These are phyloP conservation scores for Ogataea ganodermae DNA, from an alignment of 805 yeast species.

Conservation along the genomic window DNA sequence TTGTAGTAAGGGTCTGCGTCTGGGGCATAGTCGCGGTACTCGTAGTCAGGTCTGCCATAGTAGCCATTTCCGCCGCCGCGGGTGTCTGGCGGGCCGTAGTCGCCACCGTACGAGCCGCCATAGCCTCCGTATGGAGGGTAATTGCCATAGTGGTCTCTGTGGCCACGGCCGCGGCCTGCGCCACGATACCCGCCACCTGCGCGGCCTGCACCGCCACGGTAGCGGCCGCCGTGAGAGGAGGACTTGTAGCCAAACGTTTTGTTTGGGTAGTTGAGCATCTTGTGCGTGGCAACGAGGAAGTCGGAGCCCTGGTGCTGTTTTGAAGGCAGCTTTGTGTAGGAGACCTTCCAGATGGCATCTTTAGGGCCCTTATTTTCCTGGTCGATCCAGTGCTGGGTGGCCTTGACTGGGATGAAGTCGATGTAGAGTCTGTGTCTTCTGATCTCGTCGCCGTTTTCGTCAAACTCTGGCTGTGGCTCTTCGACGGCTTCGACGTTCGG, in stretches of 20 bases:
- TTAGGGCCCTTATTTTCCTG: conserved; percentile 47
- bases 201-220: conserved; percentile 13
- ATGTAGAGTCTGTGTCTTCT: conserved; percentile 36
- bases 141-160: conserved; percentile 5
- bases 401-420: conserved; percentile 48
- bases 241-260: conserved; percentile 37
- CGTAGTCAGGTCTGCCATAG: conserved; percentile 8
- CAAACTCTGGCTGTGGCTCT: conserved; percentile 26
- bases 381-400: conserved; percentile 47
- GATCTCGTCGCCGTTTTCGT: conserved; percentile 22
- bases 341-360: conserved; percentile 48
- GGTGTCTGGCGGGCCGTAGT: conserved; percentile 4
- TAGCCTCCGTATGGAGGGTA: conserved; percentile 12
- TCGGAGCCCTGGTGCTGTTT: conserved; percentile 31
- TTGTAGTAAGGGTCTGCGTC: conserved; percentile 6
- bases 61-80: conserved; percentile 8
- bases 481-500: conserved; percentile 25
- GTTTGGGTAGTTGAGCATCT: conserved; percentile 37
- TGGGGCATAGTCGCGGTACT: conserved; percentile 8
- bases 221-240: conserved; percentile 19
- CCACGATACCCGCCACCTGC: conserved; percentile 17
- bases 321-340: conserved; percentile 37
- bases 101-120: conserved; percentile 5
- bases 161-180: conserved; percentile 8
- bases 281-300: conserved; percentile 34